Evolutionary conservation across 768 basidiomycete species (phyloP).

Genomic region (Tylopilus plumbeoviolaceoides): DNA sequence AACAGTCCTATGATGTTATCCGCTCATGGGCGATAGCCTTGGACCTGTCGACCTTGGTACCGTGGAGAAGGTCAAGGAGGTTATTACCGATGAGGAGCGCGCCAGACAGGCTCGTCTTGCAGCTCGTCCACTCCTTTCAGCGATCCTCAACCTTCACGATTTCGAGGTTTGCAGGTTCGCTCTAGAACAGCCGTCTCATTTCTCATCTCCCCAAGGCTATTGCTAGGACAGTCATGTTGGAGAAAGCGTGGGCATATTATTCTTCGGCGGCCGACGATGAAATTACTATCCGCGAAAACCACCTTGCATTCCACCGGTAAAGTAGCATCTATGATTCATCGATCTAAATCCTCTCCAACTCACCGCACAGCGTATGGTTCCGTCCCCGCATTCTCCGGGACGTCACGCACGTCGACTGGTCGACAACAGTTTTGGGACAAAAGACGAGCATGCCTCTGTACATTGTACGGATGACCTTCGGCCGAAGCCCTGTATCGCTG

Average conservation of each 20-base stretch:
- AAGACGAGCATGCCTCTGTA: constrained; percentile 74
- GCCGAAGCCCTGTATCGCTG: background rate
- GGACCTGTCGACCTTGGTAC: constrained; percentile 71
- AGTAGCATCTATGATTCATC: background rate
- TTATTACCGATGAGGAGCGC: constrained; percentile 68
- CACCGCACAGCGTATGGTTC: constrained; percentile 72
- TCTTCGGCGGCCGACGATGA: constrained; percentile 97
- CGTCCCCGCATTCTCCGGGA: constrained; percentile 82
- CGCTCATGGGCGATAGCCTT: constrained; percentile 39
- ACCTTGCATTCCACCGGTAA: constrained; percentile 85
- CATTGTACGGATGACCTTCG: constrained; percentile 46
- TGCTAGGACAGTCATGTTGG: constrained; percentile 74
- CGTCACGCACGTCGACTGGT: constrained; percentile 83
- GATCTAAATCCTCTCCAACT: background rate
- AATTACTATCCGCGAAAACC: constrained; percentile 86
- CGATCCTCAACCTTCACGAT: constrained; percentile 88
- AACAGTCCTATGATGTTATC: background rate
- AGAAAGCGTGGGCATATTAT: constrained; percentile 95
- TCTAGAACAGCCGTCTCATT: background rate
- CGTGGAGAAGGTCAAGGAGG: constrained; percentile 56
- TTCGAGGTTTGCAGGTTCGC: constrained; percentile 62
- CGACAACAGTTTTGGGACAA: constrained; percentile 76
- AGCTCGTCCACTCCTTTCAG: constrained; percentile 66
- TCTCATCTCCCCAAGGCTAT: constrained; percentile 55
- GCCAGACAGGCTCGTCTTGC: constrained; percentile 57